A percentile compares a stretch with the other conserved stretches of the same genome.
Conservation (phyloP, 257 asterid genomes). For the Nicotiana knightiana region DNA sequence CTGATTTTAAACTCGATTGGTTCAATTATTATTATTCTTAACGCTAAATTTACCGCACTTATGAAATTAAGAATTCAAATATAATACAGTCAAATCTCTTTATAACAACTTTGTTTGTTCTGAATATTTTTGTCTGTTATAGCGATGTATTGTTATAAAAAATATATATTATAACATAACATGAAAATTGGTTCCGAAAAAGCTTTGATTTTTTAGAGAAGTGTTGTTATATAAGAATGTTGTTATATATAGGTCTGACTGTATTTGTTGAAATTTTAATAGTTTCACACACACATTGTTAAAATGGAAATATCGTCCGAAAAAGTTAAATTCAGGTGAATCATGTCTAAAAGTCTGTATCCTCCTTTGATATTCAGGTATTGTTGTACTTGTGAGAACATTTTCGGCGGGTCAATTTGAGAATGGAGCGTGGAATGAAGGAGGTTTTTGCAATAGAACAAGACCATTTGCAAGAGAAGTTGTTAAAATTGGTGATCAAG, state of each 20-base stretch:
- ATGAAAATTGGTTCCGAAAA: too few species aligned
- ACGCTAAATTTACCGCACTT: background rate
- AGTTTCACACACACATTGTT: too few species aligned
- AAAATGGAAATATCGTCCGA: too few species aligned
- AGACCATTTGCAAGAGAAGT: slow-evolving; percentile 24
- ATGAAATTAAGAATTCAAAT: background rate
- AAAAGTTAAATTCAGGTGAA: background rate
- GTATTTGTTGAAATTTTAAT: background rate
- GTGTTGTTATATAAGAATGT: too few species aligned
- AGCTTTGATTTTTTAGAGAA: too few species aligned
- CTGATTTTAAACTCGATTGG: background rate
- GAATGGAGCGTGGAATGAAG: slow-evolving; percentile 39
- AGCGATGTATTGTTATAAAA: too few species aligned
- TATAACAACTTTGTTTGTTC: too few species aligned
- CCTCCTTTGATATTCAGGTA: background rate
- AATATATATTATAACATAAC: too few species aligned
- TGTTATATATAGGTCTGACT: too few species aligned
- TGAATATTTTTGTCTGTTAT: too few species aligned
- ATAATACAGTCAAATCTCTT: too few species aligned
- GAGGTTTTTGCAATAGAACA: slow-evolving; percentile 41
- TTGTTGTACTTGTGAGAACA: slow-evolving; percentile 25
- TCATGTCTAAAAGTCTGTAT: background rate
- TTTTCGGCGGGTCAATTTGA: slow-evolving; percentile 44
- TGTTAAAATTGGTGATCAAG: background rate
- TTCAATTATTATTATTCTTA: background rate